Evolutionary conservation across 129 eudicot genomes (phyloP), one percentile per base, ranked within the genome.

Genomic region (Pseudognaphalium luteoalbum): DNA sequence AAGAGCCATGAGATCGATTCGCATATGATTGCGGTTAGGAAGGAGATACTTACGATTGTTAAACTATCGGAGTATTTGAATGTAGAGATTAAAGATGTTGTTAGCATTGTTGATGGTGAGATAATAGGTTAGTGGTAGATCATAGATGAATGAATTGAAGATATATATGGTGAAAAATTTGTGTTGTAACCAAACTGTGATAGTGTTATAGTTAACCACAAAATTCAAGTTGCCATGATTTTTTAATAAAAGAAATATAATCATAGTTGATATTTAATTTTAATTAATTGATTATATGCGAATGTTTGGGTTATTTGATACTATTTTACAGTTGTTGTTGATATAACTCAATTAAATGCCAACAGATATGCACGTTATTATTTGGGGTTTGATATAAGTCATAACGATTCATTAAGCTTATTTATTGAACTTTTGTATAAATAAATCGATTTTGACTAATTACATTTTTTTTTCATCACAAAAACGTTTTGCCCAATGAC

Each of bases 1-100:
- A 94, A 60, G 30, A 94, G 76, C 86, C 84, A 94, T 6, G 99
- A 94, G 82, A 94, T 94, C 60, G 92, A 85, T 64, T 94, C 99
- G 82, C 97, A 94, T 37, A 91, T 72, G 33, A 87, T 21, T 72
- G 99, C 96, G 16, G 99, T 94, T 81, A 78, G 70, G 75, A 91
- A 17, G 34, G 99, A 91, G 75, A 87, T 91, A 60, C 79, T 86
- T 70, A 94, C 84, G 42, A 94, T 83, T 64, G 97, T 87, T 17
- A 94, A 78, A 82, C 89, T 77, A 79, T 91, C 97, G 81, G 96
- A 82, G 87, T 91, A 89, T 64, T 68, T 81, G 58, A 60, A 42
- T 21, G 76, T 61, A 42, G 93, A 34, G 47, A 37, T 28, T 81
- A 78, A 34, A 11, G 96, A 29, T 22, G 96, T 21, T 29, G 92